Conservation (phyloP, 495 filamentous ascomycete genomes). For the Neurospora sp. region DNA sequence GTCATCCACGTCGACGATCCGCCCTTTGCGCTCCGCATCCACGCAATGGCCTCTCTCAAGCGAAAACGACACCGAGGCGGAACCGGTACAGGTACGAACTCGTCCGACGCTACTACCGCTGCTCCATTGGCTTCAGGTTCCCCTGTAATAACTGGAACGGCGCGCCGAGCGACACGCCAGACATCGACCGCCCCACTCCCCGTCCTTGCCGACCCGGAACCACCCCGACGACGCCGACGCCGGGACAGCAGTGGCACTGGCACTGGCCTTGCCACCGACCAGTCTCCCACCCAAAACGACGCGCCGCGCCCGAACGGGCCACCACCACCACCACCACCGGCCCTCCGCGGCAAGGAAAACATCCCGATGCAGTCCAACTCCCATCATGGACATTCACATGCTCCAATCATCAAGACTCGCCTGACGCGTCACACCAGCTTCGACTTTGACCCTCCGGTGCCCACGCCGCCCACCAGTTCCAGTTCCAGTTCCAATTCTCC, state of each 20-base stretch:
- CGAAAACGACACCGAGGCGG: constrained; percentile 28
- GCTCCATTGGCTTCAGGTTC: constrained; percentile 7
- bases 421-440: constrained; percentile 12
- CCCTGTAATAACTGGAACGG: constrained; percentile 1
- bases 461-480: background rate
- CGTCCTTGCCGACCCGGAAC: constrained; percentile 20
- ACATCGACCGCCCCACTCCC: constrained; percentile 25
- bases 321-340: background rate
- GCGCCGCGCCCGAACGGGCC: background rate
- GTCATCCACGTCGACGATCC: background rate
- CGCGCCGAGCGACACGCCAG: constrained; percentile 35
- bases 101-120: background rate
- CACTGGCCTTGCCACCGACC: constrained; percentile 1
- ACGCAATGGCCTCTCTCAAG: constrained; percentile 31
- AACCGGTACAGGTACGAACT: background rate
- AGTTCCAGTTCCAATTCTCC: background rate
- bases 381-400: background rate
- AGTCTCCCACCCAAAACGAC: background rate
- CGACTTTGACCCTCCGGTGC: background rate
- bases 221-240: constrained; percentile 25
- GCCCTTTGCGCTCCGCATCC: background rate
- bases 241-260: constrained; percentile 5
- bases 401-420: constrained; percentile 7
- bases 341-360: constrained; percentile 20
- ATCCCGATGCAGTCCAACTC: constrained; percentile 12